These are phyloP conservation scores for Teratosphaeria nubilosa DNA, from an alignment of 2,329 filamentous ascomycete genomes.

Conservation along the genomic window DNA sequence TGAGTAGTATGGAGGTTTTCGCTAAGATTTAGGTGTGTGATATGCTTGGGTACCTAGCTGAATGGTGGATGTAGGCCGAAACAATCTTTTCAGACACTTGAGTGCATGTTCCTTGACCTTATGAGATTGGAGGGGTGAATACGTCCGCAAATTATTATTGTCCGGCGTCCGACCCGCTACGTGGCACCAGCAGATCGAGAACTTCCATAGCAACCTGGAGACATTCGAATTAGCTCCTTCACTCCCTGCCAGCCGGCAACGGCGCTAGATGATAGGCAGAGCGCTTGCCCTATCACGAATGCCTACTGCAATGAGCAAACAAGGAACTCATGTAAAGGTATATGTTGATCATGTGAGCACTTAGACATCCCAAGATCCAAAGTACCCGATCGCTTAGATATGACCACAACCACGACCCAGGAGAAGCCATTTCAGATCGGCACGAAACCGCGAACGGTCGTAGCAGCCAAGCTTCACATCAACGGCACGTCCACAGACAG, in stretches of 20 bases:
- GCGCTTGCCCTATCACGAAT: neutral
- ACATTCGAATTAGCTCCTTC: too few species aligned
- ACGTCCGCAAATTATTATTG: too few species aligned
- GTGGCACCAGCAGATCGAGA: too few species aligned
- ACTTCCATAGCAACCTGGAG: too few species aligned
- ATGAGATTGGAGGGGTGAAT: too few species aligned
- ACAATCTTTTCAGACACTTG: too few species aligned
- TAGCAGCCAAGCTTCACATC: neutral
- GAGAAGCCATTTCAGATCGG: neutral
- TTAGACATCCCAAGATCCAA: neutral
- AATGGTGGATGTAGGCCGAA: too few species aligned
- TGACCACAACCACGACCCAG: neutral
- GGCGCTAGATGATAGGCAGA: neutral
- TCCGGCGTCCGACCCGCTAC: too few species aligned
- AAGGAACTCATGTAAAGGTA: neutral
- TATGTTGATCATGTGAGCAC: neutral
- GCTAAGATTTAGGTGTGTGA: neutral
- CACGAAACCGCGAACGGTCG: neutral
- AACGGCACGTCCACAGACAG: neutral
- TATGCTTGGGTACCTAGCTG: too few species aligned
- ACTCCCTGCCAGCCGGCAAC: neutral
- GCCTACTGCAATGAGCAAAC: too few species aligned
- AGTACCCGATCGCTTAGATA: neutral
- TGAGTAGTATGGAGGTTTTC: conserved; percentile 11
- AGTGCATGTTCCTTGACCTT: too few species aligned